Conservation (phyloP, 2,329 filamentous ascomycete genomes). For the Colletotrichum camelliae region DNA sequence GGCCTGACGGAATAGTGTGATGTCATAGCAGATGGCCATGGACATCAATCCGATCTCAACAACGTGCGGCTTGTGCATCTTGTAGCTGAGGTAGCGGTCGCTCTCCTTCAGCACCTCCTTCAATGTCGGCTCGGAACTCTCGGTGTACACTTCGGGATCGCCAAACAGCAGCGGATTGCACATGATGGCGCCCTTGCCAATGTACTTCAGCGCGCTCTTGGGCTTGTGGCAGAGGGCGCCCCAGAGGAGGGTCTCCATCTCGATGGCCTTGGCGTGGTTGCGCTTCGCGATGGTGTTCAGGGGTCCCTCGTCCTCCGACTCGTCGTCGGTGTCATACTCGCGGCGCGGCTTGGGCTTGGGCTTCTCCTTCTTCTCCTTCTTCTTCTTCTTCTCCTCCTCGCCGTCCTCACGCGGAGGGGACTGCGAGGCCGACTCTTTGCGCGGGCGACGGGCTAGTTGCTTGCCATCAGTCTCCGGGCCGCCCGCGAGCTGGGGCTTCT, state of each 20-base stretch:
- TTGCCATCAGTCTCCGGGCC: constrained; percentile 4
- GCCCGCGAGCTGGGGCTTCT: constrained; percentile 5
- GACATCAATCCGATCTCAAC: constrained; percentile 44
- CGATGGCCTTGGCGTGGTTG: constrained; percentile 40
- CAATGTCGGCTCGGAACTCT: constrained; percentile 32
- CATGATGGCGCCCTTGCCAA: constrained; percentile 42
- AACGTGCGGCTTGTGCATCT: constrained; percentile 37
- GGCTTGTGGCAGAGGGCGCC: constrained; percentile 42
- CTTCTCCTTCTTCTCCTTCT: constrained; percentile 1
- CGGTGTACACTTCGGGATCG: constrained; percentile 26
- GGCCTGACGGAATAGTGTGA: constrained; percentile 31
- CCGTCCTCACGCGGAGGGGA: neutral
- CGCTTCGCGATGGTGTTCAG: constrained; percentile 40
- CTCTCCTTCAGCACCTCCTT: constrained; percentile 33
- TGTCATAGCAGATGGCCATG: constrained; percentile 37
- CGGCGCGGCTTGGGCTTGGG: neutral
- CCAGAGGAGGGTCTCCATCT: constrained; percentile 44
- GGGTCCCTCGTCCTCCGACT: constrained; percentile 18
- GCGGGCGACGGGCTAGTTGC: constrained; percentile 15
- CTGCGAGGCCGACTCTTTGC: constrained; percentile 10
- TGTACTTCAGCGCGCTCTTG: constrained; percentile 38
- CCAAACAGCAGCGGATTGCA: constrained; percentile 38
- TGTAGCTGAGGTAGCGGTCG: constrained; percentile 32
- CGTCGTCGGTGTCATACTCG: constrained; percentile 7
- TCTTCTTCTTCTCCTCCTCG: constrained; percentile 14